Base-by-base conservation (phyloP, 2,329 filamentous ascomycete species). In the Aspergillus novoparasiticus region DNA sequence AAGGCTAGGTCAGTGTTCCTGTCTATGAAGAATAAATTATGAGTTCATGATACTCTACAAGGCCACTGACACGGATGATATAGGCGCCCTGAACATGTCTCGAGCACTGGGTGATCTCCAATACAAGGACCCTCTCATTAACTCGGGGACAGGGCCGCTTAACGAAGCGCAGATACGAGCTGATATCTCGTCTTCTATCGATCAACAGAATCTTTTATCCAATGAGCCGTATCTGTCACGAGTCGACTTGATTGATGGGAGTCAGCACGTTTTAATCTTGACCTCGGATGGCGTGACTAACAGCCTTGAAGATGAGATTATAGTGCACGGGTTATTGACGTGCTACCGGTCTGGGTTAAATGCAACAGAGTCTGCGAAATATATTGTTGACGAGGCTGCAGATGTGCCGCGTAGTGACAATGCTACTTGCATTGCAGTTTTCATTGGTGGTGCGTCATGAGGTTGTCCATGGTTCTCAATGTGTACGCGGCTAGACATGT, bases 241-340 rank as follows among this genome's bases (percentile, higher is more conserved):
- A 16, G 28, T 60, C 16, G n/a, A 63, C 9, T 48, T 65, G 23
- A 14, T 28, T 4, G 36, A 58, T 5, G 57, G 57, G 1, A 19
- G 39, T 6, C 60, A 58, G 26, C 62, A 63, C 36, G 21, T 65
- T 11, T 12, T 65, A 4, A 30, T 54, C 9, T 26, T 65, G 23
- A 60, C 61, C 34, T 41, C 60, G n/a, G 63, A 65, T 48, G 63
- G 63, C 12, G 63, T 65, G 28, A 65, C 60, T 34, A 55, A 65
- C 30, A 41, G 30, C 3, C 28, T 60, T 36, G 32, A 56, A 9
- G 63, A 65, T 30, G 28, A 46, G 11, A n/a, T 16, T 6, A 43
- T 63, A 6, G 34, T 65, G 23, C 12, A 60, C 6, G 53, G 26
- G 12, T 30, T 60, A 14, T 26, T 30, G 12, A 36, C 48, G 39